Base-by-base conservation (phyloP, 257 asterid species). In the Coffea eugenioides region DNA sequence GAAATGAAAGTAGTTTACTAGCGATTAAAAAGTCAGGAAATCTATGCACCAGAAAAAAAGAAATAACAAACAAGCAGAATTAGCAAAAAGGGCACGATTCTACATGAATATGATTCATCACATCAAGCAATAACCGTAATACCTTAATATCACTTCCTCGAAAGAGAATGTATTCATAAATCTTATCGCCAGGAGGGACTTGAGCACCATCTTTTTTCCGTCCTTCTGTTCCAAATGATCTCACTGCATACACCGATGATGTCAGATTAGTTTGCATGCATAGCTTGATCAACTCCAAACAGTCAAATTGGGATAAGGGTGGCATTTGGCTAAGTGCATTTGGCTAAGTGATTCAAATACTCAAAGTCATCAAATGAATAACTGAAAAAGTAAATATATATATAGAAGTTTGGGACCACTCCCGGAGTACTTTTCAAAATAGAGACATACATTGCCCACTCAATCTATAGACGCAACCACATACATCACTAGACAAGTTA, bases 81-180 rank as follows among this genome's bases (percentile, higher is more conserved):
- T 4, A 81, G 8, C n/a, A 43, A 31, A 67, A 56, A 9, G 16
- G 16, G 45, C 1, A 18, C 65, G 39, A 69, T 14, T 27, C 31
- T 70, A 62, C 20, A 75, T 11, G 14, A 23, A 23, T 77, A 41
- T 41, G 41, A 57, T 21, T 27, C 56, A 39, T 9, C 64, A 34
- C 31, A 77, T 73, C 69, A 23, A 79, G 72, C 67, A 65, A 27
- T 46, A 57, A 72, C 70, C 76, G 65, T 34, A 41, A 36, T 81
- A 95, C 99, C 98, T 92, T 95, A 79, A 95, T 93, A 82, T 95
- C 99, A 87, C 90, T 93, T 83, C 99, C 98, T 74, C 98, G 92
- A 71, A 95, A 95, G 41, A 95, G 92, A 75, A 95, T 95, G 87
- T 91, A 95, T 54, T 95, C 99, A 84, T 93, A 95, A 76, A 91